Base-by-base conservation (phyloP, 768 basidiomycete genomes). In the Xerocomellus chrysenteron region DNA sequence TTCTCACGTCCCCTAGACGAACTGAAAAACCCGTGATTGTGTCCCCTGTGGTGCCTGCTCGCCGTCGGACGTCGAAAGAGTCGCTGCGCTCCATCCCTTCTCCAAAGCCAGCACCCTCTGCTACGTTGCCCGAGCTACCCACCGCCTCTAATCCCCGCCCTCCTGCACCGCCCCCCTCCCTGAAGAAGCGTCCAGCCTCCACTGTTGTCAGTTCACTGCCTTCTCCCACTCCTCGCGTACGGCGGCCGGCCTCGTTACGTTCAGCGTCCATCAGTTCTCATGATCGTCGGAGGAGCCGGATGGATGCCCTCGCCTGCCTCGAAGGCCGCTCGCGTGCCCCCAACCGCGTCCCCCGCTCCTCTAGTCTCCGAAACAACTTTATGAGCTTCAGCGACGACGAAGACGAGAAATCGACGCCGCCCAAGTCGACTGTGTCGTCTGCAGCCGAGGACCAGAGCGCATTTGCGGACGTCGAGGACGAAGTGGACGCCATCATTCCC, bases 361-460 rank as follows among this genome's bases (percentile, higher is more conserved):
- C 59, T 55, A 43, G 39, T 51, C 52, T 56, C 14, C 68, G 73
- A 47, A 64, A 68, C 30, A 86, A 86, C 66, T 87, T 87, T 61
- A 87, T 87, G 82, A 83, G 76, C 73, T 81, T 86, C 78, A 80
- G 75, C 50, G 86, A 88, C 60, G 85, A 87, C 57, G 85, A 85
- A 24, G 80, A 80, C 47, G 80, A 79, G 5, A 76, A 71, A 10
- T 49, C 61, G 5, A 44, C 51, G 19, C 2, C 28, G 0, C 30
- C 12, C 48, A 57, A 45, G 47, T 52, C 57, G 3, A 54, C 42
- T 45, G 62, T 12, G 1, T 5, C 33, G 49, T 28, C 24, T 53
- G 40, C 16, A 41, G 35, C 49, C 28, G 70, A 70, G 16, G 71
- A 71, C 45, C 33, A 52, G 39, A 62, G 61, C 9, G 55, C 55